These are phyloP conservation scores for Penicillium sp. DNA, from an alignment of 2,329 filamentous ascomycete species.

Conservation along the genomic window DNA sequence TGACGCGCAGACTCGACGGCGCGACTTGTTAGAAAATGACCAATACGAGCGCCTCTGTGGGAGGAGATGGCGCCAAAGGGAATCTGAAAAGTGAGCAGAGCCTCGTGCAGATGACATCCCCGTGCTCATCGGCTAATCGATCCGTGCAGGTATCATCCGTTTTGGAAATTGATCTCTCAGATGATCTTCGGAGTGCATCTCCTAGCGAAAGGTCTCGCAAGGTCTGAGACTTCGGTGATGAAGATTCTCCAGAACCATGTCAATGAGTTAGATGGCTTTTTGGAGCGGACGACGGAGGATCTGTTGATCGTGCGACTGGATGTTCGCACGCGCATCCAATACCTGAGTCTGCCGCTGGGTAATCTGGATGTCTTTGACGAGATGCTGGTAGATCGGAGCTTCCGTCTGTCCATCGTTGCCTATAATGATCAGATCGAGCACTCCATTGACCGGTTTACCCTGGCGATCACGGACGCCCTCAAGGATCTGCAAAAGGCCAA, in stretches of 20 bases:
- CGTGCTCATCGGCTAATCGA: neutral
- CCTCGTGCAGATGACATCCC: neutral
- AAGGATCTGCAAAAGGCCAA: slow-evolving; percentile 78
- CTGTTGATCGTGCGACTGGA: slow-evolving; percentile 76
- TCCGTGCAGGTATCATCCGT: slow-evolving; percentile 68
- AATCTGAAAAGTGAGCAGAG: slow-evolving; percentile 56
- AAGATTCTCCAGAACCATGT: slow-evolving; percentile 89
- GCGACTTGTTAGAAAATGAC: slow-evolving; percentile 66
- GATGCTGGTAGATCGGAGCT: slow-evolving; percentile 82
- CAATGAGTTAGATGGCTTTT: slow-evolving; percentile 87
- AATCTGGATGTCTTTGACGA: slow-evolving; percentile 81
- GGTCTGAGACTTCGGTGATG: slow-evolving; percentile 84
- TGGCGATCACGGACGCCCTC: slow-evolving; percentile 73
- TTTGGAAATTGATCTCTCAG: slow-evolving; percentile 88
- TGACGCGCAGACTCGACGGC: slow-evolving; percentile 56
- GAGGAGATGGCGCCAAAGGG: slow-evolving; percentile 72
- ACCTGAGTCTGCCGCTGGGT: slow-evolving; percentile 78
- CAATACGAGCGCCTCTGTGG: slow-evolving; percentile 71
- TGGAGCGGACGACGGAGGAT: slow-evolving; percentile 84
- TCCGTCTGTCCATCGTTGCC: slow-evolving; percentile 77
- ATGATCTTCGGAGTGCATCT: slow-evolving; percentile 93
- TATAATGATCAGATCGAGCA: slow-evolving; percentile 92
- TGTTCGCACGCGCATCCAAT: slow-evolving; percentile 75
- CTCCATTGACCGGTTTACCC: slow-evolving; percentile 77
- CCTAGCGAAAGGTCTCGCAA: slow-evolving; percentile 79